Percentiles rank a stretch among this genome's conserved stretches.
Evolutionary conservation across 768 basidiomycete species (phyloP).

Genomic region (Phlebiopsis gigantea): DNA sequence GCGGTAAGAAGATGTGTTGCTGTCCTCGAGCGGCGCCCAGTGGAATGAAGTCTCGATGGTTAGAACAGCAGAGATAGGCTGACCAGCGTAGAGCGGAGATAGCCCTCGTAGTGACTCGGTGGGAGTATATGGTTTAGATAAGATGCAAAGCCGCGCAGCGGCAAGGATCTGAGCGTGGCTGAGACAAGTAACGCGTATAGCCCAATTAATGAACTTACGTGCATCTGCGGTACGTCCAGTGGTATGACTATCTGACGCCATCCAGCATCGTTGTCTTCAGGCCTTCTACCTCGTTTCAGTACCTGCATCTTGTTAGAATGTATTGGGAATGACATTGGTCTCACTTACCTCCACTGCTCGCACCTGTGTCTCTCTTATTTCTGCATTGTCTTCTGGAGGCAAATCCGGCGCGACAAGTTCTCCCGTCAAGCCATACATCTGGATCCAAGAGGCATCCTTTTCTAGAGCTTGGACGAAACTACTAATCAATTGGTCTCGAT

Average conservation of each 20-base stretch:
- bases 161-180: slow-evolving; percentile 52
- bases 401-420: slow-evolving; percentile 53
- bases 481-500: slow-evolving; percentile 41
- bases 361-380: slow-evolving; percentile 21
- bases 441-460: slow-evolving; percentile 60
- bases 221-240: slow-evolving; percentile 78
- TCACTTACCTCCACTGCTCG: slow-evolving; percentile 29
- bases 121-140: slow-evolving; percentile 38
- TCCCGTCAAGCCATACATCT: slow-evolving; percentile 64
- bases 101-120: slow-evolving; percentile 18
- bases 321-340: not conserved
- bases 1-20: slow-evolving; percentile 37
- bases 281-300: slow-evolving; percentile 37
- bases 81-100: slow-evolving; percentile 72
- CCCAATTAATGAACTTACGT: slow-evolving; percentile 41
- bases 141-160: slow-evolving; percentile 46
- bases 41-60: slow-evolving; percentile 69
- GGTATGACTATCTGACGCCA: slow-evolving; percentile 83
- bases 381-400: slow-evolving; percentile 22
- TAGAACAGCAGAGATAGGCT: slow-evolving; percentile 70
- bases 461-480: slow-evolving; percentile 56
- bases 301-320: slow-evolving; percentile 13
- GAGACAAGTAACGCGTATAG: not conserved
- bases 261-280: slow-evolving; percentile 28
- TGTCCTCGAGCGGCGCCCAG: slow-evolving; percentile 53